Conservation (phyloP, 768 basidiomycete species). For the Trametes cingulata region DNA sequence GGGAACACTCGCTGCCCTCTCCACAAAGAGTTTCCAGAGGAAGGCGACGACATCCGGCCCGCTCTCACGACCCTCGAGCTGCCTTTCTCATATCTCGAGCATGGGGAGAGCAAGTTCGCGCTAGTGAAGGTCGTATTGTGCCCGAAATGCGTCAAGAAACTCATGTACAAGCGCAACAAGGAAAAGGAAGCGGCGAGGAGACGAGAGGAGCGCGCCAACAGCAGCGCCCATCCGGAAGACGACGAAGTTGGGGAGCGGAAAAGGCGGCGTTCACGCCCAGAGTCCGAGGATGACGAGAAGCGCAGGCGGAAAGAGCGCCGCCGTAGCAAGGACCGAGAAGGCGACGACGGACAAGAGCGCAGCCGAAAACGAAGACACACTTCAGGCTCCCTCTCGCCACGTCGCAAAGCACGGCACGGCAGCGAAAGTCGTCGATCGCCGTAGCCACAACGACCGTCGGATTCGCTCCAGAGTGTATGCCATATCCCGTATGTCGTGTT, state of each 20-base stretch:
- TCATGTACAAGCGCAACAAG: slow-evolving; percentile 81
- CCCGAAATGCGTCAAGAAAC: slow-evolving; percentile 72
- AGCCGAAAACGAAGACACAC: slow-evolving; percentile 12
- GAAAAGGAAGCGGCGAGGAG: slow-evolving; percentile 44
- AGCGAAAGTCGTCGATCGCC: neutral
- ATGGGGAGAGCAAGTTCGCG: slow-evolving; percentile 71
- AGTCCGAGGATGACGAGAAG: neutral
- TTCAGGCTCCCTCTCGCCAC: slow-evolving; percentile 36
- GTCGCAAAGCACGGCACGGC: neutral
- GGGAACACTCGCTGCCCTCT: slow-evolving; percentile 86
- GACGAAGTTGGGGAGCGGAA: neutral
- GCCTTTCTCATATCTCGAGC: slow-evolving; percentile 87
- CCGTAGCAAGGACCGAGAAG: neutral
- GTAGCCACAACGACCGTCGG: neutral
- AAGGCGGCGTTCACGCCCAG: neutral
- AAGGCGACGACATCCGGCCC: slow-evolving; percentile 20
- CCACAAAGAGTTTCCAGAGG: slow-evolving; percentile 33
- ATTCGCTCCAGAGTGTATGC: neutral
- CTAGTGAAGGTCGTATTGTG: slow-evolving; percentile 93
- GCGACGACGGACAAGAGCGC: neutral
- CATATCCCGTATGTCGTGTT: too few species aligned
- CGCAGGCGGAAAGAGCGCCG: neutral
- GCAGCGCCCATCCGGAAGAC: neutral
- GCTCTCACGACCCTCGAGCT: slow-evolving; percentile 78
- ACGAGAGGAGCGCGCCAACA: slow-evolving; percentile 4